Evolutionary conservation across 768 basidiomycete genomes (phyloP), one percentile per base, ranked within the genome.

Genomic region (Agrocybe praecox): DNA sequence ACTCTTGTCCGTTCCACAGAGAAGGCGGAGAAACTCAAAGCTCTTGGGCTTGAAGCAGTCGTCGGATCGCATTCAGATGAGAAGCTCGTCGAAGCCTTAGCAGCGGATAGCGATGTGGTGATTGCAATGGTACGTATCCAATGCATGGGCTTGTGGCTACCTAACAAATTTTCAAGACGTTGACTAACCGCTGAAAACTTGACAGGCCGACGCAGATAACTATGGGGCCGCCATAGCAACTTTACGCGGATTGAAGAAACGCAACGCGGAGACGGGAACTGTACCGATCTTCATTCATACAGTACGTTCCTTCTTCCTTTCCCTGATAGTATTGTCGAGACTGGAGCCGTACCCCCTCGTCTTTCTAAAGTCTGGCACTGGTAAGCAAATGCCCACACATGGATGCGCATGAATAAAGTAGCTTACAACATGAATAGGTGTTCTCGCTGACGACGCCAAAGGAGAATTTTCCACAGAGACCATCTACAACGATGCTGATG

Each of bases 211-310:
- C 53, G 62, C 71, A 3, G 85, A 88, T 56, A 70, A 53, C n/a
- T 55, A 76, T 0, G 61, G 65, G 0, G 79, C 80, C 0, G 75
- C 74, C 0, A 62, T 74, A 33, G 80, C 82, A 0, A 76, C 81
- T 15, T 65, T 88, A 52, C 71, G 67, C 10, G 86, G 87, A 1
- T 55, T 82, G 61, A 82, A 80, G 69, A 76, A 72, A 61, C 69
- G 75, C 22, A 68, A 76, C 47, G 71, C 75, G 23, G 62, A 63
- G 24, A 78, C 80, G 0, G 77, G 80, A 1, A 73, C 66, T 1
- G 62, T 65, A 2, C 76, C 85, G 10, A 72, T 76, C 56, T 69
- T 81, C 8, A 84, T 88, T 19, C 82, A 88, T 56, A 85, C 84
- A 0, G 85, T 84, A 57, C 61, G 83, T 70, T 2, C 14, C 22